Evolutionary conservation across 116 monocot species (phyloP).

Genomic region (Posidonia oceanica): DNA sequence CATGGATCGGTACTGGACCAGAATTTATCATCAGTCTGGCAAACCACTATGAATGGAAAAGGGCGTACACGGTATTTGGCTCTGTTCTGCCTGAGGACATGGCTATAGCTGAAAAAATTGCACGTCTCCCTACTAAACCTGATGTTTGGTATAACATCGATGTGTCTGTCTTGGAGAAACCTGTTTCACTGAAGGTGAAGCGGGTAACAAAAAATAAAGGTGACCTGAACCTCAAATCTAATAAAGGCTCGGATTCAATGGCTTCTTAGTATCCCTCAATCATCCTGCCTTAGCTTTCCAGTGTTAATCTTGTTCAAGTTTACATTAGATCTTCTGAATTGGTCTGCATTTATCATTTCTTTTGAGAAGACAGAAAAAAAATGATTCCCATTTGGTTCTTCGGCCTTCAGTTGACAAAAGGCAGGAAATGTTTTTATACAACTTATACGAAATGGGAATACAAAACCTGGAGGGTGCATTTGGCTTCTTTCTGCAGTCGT

Average conservation of each 20-base stretch:
- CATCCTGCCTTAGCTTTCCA: too few relatives aligned
- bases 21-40: constrained; percentile 95
- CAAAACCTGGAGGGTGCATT: too few relatives aligned
- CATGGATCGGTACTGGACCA: constrained; percentile 87
- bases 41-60: constrained; percentile 81
- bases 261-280: background rate
- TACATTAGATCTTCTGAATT: too few relatives aligned
- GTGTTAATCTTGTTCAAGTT: too few relatives aligned
- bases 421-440: too few relatives aligned
- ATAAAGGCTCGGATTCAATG: background rate
- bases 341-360: too few relatives aligned
- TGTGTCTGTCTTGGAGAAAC: constrained; percentile 54
- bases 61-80: constrained; percentile 65
- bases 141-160: constrained; percentile 63
- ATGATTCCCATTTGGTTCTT: too few relatives aligned
- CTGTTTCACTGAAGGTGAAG: constrained; percentile 44
- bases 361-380: too few relatives aligned
- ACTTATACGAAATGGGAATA: too few relatives aligned
- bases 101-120: constrained; percentile 66
- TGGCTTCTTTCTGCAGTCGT: too few relatives aligned
- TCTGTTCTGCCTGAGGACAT: constrained; percentile 67
- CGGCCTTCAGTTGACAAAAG: too few relatives aligned
- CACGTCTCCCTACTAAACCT: constrained; percentile 42
- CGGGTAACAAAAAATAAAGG: constrained; percentile 15
- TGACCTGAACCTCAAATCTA: constrained; percentile 9